Conservation (phyloP, 1,139 yeast species). For the Pichia sp. region DNA sequence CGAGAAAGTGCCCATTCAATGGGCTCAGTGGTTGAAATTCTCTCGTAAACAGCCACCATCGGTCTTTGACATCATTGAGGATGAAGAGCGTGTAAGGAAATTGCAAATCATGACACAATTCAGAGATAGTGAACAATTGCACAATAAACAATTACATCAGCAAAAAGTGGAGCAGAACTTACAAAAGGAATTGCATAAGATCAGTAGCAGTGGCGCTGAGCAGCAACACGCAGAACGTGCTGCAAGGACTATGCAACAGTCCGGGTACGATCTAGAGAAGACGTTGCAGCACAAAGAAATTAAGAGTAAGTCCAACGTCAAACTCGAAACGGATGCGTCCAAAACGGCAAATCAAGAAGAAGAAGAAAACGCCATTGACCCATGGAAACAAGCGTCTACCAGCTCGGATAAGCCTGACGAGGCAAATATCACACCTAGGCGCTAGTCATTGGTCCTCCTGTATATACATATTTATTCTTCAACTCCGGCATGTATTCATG, state of each 20-base stretch:
- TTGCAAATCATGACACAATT: slow-evolving; percentile 54
- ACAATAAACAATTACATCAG: slow-evolving; percentile 13
- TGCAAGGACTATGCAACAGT: slow-evolving; percentile 5
- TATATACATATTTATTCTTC: too few relatives aligned
- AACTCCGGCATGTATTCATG: too few relatives aligned
- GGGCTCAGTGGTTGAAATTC: slow-evolving; percentile 76
- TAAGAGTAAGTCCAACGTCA: slow-evolving; percentile 2
- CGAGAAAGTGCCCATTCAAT: slow-evolving; percentile 54
- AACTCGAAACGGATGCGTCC: slow-evolving; percentile 5
- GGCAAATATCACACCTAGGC: not conserved
- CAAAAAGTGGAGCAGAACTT: slow-evolving; percentile 15
- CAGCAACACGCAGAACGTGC: slow-evolving; percentile 4
- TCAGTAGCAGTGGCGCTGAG: slow-evolving; percentile 4
- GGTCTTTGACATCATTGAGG: slow-evolving; percentile 52
- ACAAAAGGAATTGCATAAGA: slow-evolving; percentile 18
- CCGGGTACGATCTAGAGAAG: slow-evolving; percentile 2
- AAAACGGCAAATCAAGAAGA: not conserved
- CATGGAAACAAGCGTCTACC: slow-evolving; percentile 4
- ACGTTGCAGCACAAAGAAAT: slow-evolving; percentile 1
- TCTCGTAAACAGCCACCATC: slow-evolving; percentile 57
- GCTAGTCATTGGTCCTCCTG: not conserved
- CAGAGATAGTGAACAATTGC: slow-evolving; percentile 44
- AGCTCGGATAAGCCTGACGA: slow-evolving; percentile 4
- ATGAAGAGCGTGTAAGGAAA: slow-evolving; percentile 47
- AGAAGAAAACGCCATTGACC: not conserved